Base-by-base conservation (phyloP, 805 yeast genomes). In the Candida ascalaphidarum region DNA sequence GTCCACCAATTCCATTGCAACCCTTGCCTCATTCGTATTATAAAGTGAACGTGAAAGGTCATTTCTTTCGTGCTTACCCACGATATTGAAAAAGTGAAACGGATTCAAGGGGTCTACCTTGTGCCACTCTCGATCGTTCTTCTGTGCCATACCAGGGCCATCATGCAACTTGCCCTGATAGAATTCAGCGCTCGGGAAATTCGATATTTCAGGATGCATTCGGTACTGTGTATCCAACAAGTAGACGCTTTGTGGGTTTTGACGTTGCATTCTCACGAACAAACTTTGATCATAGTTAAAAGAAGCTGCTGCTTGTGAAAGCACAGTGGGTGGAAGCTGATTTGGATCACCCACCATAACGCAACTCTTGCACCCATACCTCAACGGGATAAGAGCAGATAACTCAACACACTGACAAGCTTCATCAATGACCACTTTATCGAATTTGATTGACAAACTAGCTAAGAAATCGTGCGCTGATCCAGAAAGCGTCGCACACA, bases 341-440 rank as follows among this genome's bases (percentile, higher is more conserved):
- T 92, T 88, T 2, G 97, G 97, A 59, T 92, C 98, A 51, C 98
- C 98, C 25, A 92, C 98, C 94, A 92, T 81, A 27, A 92, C 80
- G 58, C 97, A 89, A 31, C 77, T 74, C 34, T 69, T 77, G 43
- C 94, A 82, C 2, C 97, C 97, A 50, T 88, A 92, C 45, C 94
- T 65, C 39, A 92, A 61, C 0, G 98, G 98, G 43, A 89, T 89
- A 15, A 92, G 70, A 0, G 94, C 82, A 6, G 96, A 84, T 20
- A 89, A 50, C 48, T 89, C 98, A 22, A 92, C 88, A 73, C 95
- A 81, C 54, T 89, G 98, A 41, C 96, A 94, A 2, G 98, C 98
- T 53, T 89, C 98, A 60, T 89, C 98, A 35, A 89, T 79, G 28
- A 89, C 78, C 2, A 92, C 96, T 4, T 94, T 84, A 27, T 82